These are phyloP conservation scores for Macrolepiota fuliginosa DNA, from an alignment of 768 basidiomycete species.

Conservation along the genomic window DNA sequence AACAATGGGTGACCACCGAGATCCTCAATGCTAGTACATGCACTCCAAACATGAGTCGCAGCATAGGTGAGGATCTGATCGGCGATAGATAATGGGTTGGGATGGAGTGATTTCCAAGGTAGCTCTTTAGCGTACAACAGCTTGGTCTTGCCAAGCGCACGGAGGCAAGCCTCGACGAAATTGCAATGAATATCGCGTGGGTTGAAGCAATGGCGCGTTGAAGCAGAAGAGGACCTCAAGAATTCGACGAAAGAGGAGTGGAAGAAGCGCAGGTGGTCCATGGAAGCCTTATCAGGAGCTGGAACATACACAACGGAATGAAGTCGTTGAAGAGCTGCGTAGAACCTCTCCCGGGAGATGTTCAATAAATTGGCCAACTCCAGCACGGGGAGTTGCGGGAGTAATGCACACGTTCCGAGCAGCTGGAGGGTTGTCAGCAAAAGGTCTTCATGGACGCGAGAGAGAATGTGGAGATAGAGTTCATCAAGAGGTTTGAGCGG, in stretches of 20 bases:
- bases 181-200: not conserved
- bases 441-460: not conserved
- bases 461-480: not conserved
- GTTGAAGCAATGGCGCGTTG: not conserved
- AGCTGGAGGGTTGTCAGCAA: not conserved
- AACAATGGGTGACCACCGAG: not conserved
- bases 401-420: not conserved
- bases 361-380: not conserved
- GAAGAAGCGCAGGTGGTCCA: not conserved
- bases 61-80: not conserved
- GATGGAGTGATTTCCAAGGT: not conserved
- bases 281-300: not conserved
- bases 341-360: not conserved
- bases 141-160: not conserved
- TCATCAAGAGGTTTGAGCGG: not conserved
- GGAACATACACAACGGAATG: not conserved
- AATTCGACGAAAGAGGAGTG: slow-evolving; percentile 1
- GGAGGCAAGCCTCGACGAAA: not conserved
- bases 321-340: not conserved
- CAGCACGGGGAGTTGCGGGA: not conserved
- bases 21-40: not conserved
- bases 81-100: not conserved
- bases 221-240: not conserved
- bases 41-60: not conserved
- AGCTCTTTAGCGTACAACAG: not conserved